Evolutionary conservation across 2,329 filamentous ascomycete genomes (phyloP).

Genomic region (Akanthomyces dipterigenus): DNA sequence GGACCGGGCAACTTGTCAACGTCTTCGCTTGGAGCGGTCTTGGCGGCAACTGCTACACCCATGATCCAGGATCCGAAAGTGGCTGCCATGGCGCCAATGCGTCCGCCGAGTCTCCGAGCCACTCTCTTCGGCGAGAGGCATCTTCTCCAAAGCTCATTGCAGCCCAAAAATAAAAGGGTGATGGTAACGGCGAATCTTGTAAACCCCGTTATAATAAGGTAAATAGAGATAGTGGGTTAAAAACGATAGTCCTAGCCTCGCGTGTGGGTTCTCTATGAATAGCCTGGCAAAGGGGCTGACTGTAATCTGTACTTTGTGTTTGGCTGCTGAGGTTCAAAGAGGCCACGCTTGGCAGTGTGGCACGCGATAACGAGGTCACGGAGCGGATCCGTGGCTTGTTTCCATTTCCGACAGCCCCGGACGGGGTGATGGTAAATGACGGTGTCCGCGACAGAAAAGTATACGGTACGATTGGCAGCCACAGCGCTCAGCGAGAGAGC

Average conservation of each 20-base stretch:
- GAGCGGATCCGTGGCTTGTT: constrained; percentile 5
- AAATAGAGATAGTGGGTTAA: not conserved
- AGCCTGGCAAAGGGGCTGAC: not conserved
- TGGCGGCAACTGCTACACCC: not conserved
- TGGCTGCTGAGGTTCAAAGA: not conserved
- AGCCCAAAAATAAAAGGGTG: not conserved
- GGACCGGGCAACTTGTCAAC: not conserved
- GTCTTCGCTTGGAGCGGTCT: not conserved
- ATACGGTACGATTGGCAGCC: not conserved
- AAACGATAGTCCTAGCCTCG: not conserved
- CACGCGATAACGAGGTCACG: constrained; percentile 3
- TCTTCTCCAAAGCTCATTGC: not conserved
- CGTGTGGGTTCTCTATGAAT: not conserved
- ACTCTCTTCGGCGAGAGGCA: not conserved
- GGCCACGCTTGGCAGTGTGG: not conserved
- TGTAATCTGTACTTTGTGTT: no score
- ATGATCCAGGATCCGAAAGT: not conserved
- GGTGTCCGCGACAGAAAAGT: not conserved
- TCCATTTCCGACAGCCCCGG: not conserved
- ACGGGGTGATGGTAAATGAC: not conserved
- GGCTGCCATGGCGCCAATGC: not conserved
- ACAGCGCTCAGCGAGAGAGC: not conserved
- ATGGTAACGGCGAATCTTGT: not conserved
- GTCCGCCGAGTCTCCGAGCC: not conserved
- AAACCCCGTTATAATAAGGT: not conserved